Conservation (phyloP, 148 eudicot species). For the Linanthus parryae region DNA sequence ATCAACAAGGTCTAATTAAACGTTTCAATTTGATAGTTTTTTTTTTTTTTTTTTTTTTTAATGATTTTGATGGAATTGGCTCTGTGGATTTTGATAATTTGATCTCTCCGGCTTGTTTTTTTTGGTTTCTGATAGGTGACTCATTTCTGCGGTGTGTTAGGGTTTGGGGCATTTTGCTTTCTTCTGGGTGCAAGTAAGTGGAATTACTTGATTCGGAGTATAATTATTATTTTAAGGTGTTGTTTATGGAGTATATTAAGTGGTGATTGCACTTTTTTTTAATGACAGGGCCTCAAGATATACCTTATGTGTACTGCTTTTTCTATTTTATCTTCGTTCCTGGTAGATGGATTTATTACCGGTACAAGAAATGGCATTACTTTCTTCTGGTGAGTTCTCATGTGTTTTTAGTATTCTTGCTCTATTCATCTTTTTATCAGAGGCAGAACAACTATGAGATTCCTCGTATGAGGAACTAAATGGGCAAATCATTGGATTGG, state of each 20-base stretch:
- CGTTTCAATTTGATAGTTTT: no score
- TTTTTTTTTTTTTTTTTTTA: not conserved
- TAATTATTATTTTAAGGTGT: not conserved
- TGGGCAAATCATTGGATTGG: no score
- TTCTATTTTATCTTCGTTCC: constrained; percentile 90
- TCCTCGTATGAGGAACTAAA: no score
- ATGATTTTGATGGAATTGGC: no score
- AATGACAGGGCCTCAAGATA: constrained; percentile 97
- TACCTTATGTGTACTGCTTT: constrained; percentile 78
- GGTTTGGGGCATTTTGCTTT: constrained; percentile 97
- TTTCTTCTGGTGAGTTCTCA: constrained; percentile 68
- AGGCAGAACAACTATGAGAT: no score
- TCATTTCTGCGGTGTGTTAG: constrained; percentile 77
- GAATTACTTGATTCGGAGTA: not conserved
- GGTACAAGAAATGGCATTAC: constrained; percentile 97
- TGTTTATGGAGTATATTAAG: constrained; percentile 7
- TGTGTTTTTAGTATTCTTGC: not conserved
- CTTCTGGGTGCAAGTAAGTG: constrained; percentile 95
- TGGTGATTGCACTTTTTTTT: constrained; percentile 1
- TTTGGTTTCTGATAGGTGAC: constrained; percentile 52
- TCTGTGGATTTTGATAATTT: no score
- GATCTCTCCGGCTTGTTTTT: not conserved
- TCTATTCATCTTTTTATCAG: not conserved
- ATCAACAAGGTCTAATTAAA: constrained; percentile 88
- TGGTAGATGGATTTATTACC: constrained; percentile 88